Percentiles rank a stretch among this genome's conserved stretches.
These are phyloP conservation scores for Paramecium tetraurelia DNA, from an alignment of 73 alveolate species.

Conservation along the genomic window DNA sequence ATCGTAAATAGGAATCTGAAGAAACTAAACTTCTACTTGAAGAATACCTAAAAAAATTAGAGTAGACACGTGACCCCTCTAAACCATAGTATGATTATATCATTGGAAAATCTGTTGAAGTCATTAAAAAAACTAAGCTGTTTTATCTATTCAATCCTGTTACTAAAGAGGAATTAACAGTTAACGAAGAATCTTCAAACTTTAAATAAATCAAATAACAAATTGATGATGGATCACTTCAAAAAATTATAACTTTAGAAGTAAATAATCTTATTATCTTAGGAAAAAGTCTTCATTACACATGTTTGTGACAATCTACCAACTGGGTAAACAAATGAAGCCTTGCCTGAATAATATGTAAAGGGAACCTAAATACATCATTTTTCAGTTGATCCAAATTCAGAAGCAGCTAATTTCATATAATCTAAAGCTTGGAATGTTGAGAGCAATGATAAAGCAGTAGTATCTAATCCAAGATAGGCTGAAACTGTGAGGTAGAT, in stretches of 20 bases:
- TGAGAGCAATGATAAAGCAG: neutral
- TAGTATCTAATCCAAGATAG: neutral
- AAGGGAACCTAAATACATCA: neutral
- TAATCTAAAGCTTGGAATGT: conserved; percentile 21
- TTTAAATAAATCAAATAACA: neutral
- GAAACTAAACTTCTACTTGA: neutral
- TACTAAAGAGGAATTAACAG: neutral
- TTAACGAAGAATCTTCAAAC: neutral
- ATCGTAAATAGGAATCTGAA: neutral
- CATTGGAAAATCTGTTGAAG: neutral
- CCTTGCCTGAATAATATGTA: conserved; percentile 9
- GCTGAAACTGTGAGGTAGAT: neutral
- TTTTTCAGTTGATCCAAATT: neutral
- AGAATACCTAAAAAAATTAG: neutral
- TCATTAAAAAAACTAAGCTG: neutral
- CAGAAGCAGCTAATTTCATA: neutral
- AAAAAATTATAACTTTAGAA: neutral
- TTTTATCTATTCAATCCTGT: neutral
- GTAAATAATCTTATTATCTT: neutral
- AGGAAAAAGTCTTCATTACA: neutral
- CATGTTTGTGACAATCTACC: conserved; percentile 15
- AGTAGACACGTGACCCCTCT: neutral
- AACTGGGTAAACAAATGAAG: conserved; percentile 1
- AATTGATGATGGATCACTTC: neutral
- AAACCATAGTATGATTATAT: neutral